Evolutionary conservation across 768 basidiomycete genomes (phyloP), one percentile per base, ranked within the genome.

Genomic region (Boletus huronensis): DNA sequence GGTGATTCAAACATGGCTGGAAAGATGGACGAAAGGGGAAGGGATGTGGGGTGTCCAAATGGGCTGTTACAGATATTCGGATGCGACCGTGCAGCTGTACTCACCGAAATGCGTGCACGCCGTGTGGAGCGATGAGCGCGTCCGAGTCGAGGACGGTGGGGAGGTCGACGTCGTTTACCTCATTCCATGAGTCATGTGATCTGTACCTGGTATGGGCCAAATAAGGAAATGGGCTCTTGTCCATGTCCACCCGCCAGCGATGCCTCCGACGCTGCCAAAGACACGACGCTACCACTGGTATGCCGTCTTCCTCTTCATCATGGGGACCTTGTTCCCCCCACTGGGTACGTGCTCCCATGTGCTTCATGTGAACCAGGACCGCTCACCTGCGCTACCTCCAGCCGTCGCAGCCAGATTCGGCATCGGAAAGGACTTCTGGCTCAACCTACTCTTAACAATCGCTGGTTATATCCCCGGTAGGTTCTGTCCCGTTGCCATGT

Each of bases 321-420:
- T 90, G 53, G 95, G 94, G n/a, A 88, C 91, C 1, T 77, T 98
- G 48, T 83, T 98, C 53, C 94, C 94, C 9, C 94, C 94, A 28
- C 79, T 98, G 28, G 94, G 94, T 95, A 45, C 50, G 81, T 67
- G 14, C 5, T 16, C 36, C 3, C 17, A 11, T 16, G 2, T n/a
- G 5, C 29, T 11, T 11, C 26, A 9, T 26, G 13, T 16, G 40
- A 36, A 26, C 51, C 10, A 35, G 44, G 23, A 17, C 10, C 42
- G 16, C 52, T 55, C 53, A 58, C 43, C 25, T 31, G 23, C 25
- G n/a, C 26, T 44, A 48, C 52, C 54, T 53, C 4, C 67, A 97
- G 94, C 95, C 56, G 94, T 97, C 29, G 94, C 93, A 6, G 87
- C 92, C 23, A 81, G 95, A 53, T 98, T 98, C 67, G 95, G 95